Percentiles rank a stretch among this genome's conserved stretches.
These are phyloP conservation scores for Apophysomyces trapeziformis DNA, from an alignment of 371 early-diverging fungal genomes.

Conservation along the genomic window DNA sequence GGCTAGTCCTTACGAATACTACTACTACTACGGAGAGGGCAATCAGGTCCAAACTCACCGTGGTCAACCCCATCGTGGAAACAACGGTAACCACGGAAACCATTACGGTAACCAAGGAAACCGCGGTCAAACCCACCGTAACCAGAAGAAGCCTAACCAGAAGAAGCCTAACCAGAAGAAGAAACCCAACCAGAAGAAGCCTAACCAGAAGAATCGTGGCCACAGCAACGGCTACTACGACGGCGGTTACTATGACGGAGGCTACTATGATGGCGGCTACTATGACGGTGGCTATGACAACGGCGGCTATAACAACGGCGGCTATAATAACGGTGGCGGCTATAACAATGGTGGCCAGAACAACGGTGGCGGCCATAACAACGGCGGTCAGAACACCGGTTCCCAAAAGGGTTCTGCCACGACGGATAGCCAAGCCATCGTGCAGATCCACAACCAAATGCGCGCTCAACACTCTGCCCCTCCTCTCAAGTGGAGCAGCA, in stretches of 20 bases:
- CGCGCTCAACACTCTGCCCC: constrained; percentile 51
- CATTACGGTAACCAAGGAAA: background rate
- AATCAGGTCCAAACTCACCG: background rate
- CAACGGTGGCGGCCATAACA: background rate
- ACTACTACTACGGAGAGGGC: background rate
- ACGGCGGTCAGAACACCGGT: constrained; percentile 32
- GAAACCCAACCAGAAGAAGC: too few species aligned
- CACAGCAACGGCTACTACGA: too few species aligned
- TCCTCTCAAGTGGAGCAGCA: constrained; percentile 47
- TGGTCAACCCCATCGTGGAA: background rate
- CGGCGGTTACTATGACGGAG: too few species aligned
- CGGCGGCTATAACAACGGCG: background rate
- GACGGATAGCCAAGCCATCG: constrained; percentile 17
- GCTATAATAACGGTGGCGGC: background rate
- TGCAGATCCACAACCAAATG: constrained; percentile 48
- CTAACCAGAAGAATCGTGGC: too few species aligned
- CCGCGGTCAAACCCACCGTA: background rate
- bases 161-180: background rate
- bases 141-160: background rate
- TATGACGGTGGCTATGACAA: background rate
- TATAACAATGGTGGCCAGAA: background rate
- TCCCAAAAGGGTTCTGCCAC: constrained; percentile 40
- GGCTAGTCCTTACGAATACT: background rate
- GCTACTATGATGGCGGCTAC: background rate
- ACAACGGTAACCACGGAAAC: background rate